These are phyloP conservation scores for Debaryomyces subglobosus DNA, from an alignment of 1,139 yeast genomes.

Conservation along the genomic window DNA sequence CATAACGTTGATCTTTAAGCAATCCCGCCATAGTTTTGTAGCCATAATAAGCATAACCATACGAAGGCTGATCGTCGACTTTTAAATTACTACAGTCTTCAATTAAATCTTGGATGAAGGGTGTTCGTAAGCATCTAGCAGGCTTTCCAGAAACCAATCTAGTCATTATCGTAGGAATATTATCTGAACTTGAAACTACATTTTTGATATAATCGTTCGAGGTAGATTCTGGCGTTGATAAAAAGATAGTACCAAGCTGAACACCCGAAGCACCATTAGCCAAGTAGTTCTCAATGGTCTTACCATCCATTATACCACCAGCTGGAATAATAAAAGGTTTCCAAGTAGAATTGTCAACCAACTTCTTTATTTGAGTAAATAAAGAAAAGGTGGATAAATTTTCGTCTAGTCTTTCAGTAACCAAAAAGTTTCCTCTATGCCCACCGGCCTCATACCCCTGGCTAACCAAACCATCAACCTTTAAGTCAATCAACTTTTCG, in stretches of 20 bases:
- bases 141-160: constrained; percentile 40
- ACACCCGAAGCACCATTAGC: constrained; percentile 47
- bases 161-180: constrained; percentile 34
- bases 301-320: constrained; percentile 46
- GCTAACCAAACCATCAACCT: constrained; percentile 44
- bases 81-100: constrained; percentile 7
- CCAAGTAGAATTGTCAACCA: constrained; percentile 12
- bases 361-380: constrained; percentile 25
- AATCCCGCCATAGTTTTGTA: constrained; percentile 28
- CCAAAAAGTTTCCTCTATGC: constrained; percentile 50
- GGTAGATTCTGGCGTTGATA: constrained; percentile 37
- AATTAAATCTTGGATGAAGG: constrained; percentile 25
- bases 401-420: constrained; percentile 30
- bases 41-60: constrained; percentile 39
- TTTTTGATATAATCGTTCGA: constrained; percentile 23
- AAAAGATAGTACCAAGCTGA: constrained; percentile 50
- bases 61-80: constrained; percentile 31
- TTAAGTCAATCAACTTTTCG: constrained; percentile 20
- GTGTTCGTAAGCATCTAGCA: constrained; percentile 40
- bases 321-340: constrained; percentile 43
- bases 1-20: constrained; percentile 20
- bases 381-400: constrained; percentile 38
- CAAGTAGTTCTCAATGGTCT: constrained; percentile 28
- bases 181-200: constrained; percentile 7
- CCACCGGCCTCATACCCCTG: constrained; percentile 63